These are phyloP conservation scores for Dryas octopetala DNA, from an alignment of 306 rosid genomes.

Conservation along the genomic window DNA sequence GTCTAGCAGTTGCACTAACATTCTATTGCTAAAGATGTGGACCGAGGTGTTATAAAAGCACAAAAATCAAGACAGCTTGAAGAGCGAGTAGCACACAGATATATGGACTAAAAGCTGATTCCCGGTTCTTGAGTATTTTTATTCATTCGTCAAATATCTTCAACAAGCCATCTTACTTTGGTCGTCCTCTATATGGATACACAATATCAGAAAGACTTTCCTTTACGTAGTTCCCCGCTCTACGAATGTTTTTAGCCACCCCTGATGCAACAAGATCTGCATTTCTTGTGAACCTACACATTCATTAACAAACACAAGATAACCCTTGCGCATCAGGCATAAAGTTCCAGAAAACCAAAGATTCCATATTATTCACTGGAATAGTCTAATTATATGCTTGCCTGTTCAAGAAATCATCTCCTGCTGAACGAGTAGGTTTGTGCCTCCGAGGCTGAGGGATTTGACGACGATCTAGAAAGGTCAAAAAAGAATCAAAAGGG, in stretches of 20 bases:
- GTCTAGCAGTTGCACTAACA: neutral
- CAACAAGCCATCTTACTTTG: slow-evolving; percentile 1
- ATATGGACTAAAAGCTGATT: neutral
- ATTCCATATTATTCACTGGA: neutral
- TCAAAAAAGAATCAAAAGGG: neutral
- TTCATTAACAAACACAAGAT: neutral
- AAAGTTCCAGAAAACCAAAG: neutral
- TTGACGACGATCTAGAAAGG: slow-evolving; percentile 3
- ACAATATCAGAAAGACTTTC: neutral
- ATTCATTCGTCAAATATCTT: neutral
- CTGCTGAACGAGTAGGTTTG: neutral
- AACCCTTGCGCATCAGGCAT: neutral
- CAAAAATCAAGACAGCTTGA: neutral
- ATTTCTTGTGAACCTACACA: slow-evolving; percentile 20
- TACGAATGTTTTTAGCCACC: slow-evolving; percentile 15
- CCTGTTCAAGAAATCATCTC: slow-evolving; percentile 12
- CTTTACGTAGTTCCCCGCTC: slow-evolving; percentile 18
- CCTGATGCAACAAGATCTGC: slow-evolving; percentile 24
- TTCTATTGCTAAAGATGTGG: neutral
- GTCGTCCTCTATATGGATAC: slow-evolving; percentile 5
- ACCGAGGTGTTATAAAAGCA: neutral
- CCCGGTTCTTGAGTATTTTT: slow-evolving; percentile 1
- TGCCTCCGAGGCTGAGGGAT: slow-evolving; percentile 15
- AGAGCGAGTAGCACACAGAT: neutral
- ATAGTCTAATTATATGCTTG: slow-evolving; percentile 1